Base-by-base conservation (phyloP, 257 asterid genomes). In the Scutellaria baicalensis region DNA sequence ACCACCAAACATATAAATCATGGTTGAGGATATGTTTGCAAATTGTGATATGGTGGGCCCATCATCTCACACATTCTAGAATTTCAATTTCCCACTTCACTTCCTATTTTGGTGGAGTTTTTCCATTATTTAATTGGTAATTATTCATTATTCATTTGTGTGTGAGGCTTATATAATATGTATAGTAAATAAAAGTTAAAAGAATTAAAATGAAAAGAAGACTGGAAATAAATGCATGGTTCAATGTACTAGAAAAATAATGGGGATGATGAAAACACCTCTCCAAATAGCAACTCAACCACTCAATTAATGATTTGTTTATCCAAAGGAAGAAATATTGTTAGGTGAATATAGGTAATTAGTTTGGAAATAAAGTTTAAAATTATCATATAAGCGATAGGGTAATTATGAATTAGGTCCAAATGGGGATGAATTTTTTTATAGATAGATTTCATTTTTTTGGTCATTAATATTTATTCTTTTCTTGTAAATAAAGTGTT, bases 401-500 rank as follows among this genome's bases (percentile, higher is more conserved):
- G 11, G 70, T 72, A 44, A 74, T 78, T 47, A 78, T 78, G 68
- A 57, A 10, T 23, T 57, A 55, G 77, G 62, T 10, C 76, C 76
- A 71, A 23, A 20, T 42, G 17, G 54, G 66, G 35, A 27, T 27
- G 33, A 27, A 27, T 2, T 1, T 27, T 1, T 27, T 3, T 23
- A 35, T 9, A 27, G 36, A 43, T 18, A 20, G 21, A 23, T 17
- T 70, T 18, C n/a, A n/a, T 40, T 51, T 43, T 61, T 35, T 62
- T 69, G 63, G 64, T 64, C 2, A 27, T 27, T 27, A n/a, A n/a
- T n/a, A 27, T 27, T 27, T 27, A 27, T 31, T 44, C 9, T 14
- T 58, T 31, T 74, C 79, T 74, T 70, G 77, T 21, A 55, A 61
- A 75, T 64, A 11, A 66, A 71, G 73, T 65, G 66, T 70, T 65